Evolutionary conservation across 352 stramenopile genomes (phyloP), one percentile per base, ranked within the genome.

Genomic region (Thraustochytrium striatum): DNA sequence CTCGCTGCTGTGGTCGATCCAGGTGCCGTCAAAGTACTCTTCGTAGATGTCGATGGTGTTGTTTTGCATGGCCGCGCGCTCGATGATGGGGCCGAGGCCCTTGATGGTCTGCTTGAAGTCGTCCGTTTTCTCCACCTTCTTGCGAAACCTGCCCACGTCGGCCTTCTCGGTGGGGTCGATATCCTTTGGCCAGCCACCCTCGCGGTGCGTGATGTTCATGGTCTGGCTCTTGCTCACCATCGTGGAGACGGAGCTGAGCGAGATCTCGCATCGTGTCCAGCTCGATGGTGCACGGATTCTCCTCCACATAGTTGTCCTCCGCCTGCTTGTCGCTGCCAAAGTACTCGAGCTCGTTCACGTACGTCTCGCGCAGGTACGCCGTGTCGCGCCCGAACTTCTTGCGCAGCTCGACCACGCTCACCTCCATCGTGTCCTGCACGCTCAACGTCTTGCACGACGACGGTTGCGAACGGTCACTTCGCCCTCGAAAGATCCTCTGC

Each of bases 11-110:
- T 95, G 91, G 81, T 96, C 90, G 39, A 90, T 89, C 85, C 97
- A 89, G 83, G 94, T 72, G 30, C 82, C 69, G 61, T 91, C 87
- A 85, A 97, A 97, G 84, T 97, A 97, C 82, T 96, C 91, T 83
- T 98, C 91, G 83, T 98, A 98, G 62, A 98, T 97, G 86, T 98
- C 95, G 68, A 98, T 96, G 8, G 94, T 98, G 85, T 98, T 98
- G 85, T 98, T 98, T 83, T 98, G 94, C 84, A 96, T 96, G 87
- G 98, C 93, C 65, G 92, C 94, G 16, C 90, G 86, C 52, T 96
- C 91, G 28, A 97, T 91, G 72, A 97, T 87, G 0, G 92, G 92
- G 0, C 93, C 93, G 2, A 98, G 87, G 59, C 75, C 87, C 83
- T 97, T 97, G 79, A 98, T 91, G 3, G 93, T 90, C 81, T 92